These are phyloP conservation scores for Salix purpurea DNA, from an alignment of 345 rosid genomes.

Conservation along the genomic window DNA sequence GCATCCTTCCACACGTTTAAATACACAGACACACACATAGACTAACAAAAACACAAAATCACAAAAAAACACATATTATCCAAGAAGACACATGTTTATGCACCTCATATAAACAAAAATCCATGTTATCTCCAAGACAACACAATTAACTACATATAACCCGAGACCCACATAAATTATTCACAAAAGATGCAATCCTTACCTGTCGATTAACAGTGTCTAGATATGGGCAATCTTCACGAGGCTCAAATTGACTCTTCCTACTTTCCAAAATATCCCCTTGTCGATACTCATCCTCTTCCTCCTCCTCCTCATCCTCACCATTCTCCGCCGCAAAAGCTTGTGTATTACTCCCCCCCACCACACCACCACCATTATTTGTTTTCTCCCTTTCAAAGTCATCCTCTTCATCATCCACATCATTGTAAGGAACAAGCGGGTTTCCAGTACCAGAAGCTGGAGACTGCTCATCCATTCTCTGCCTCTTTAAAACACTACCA, in stretches of 20 bases:
- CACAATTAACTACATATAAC: not conserved
- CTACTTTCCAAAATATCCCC: slow-evolving; percentile 25
- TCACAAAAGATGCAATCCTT: not conserved
- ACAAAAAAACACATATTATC: not conserved
- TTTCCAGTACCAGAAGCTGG: slow-evolving; percentile 36
- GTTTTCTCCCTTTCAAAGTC: slow-evolving; percentile 28
- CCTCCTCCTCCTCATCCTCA: slow-evolving; percentile 27
- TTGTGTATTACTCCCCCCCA: slow-evolving; percentile 7
- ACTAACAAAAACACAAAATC: too few species aligned
- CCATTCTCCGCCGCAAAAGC: slow-evolving; percentile 17
- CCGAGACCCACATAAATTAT: not conserved
- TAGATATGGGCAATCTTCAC: slow-evolving; percentile 94
- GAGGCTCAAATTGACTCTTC: slow-evolving; percentile 58
- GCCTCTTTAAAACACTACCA: slow-evolving; percentile 44
- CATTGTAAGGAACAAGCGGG: slow-evolving; percentile 63
- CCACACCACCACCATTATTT: slow-evolving; percentile 6
- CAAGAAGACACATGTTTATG: not conserved
- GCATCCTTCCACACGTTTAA: not conserved
- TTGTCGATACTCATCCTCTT: slow-evolving; percentile 17
- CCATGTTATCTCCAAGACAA: not conserved
- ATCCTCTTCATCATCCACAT: slow-evolving; percentile 72
- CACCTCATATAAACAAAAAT: not conserved
- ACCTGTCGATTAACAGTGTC: slow-evolving; percentile 99
- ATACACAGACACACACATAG: not conserved
- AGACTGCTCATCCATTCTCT: slow-evolving; percentile 32